Conservation (phyloP, 257 asterid genomes). For the Solanum piurae region DNA sequence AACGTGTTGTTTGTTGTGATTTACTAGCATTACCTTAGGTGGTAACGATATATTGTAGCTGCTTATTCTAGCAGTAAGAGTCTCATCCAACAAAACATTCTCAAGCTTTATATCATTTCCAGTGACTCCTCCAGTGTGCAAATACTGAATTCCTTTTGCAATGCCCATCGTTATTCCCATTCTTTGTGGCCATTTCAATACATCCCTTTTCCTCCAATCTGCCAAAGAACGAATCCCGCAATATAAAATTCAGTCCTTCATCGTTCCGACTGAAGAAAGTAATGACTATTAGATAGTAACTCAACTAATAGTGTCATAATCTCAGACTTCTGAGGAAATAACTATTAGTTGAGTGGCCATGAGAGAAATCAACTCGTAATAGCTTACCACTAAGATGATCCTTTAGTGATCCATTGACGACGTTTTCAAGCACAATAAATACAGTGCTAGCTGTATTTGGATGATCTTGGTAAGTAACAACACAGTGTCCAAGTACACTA, state of each 20-base stretch:
- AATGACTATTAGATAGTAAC: background rate
- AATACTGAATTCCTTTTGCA: constrained; percentile 81
- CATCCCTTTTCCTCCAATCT: constrained; percentile 86
- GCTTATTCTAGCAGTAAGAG: constrained; percentile 64
- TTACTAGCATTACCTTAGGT: constrained; percentile 39
- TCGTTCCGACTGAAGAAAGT: background rate
- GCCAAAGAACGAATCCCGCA: background rate
- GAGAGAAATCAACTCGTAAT: background rate
- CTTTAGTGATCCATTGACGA: constrained; percentile 57
- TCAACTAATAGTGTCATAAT: background rate
- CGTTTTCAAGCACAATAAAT: constrained; percentile 66
- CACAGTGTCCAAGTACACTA: constrained; percentile 90
- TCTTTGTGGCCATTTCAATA: constrained; percentile 94
- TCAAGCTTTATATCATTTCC: constrained; percentile 78
- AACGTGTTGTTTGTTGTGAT: background rate
- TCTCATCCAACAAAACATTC: constrained; percentile 65
- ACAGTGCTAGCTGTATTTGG: constrained; percentile 70
- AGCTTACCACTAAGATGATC: constrained; percentile 68
- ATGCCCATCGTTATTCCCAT: constrained; percentile 68
- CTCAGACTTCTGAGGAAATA: background rate
- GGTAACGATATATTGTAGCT: constrained; percentile 68
- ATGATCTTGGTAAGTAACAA: constrained; percentile 80
- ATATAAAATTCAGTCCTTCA: background rate
- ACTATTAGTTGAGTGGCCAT: background rate
- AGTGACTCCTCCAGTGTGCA: constrained; percentile 63